Evolutionary conservation across 2,329 filamentous ascomycete genomes (phyloP).

Genomic region (Lachnellula arida): DNA sequence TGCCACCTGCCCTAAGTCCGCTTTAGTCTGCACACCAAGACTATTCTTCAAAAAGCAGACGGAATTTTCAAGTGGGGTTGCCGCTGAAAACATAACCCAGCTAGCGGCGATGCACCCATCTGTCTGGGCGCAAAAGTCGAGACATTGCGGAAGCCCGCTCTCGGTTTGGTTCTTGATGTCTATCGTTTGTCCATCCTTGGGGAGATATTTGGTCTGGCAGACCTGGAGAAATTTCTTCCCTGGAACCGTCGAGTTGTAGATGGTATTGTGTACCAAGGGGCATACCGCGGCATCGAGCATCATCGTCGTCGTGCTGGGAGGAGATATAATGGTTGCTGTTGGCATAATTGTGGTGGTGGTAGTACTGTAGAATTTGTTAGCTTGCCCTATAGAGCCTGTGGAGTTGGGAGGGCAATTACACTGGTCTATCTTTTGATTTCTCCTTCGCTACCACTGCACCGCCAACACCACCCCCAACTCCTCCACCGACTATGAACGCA

Average conservation of each 20-base stretch:
- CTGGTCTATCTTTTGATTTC: slow-evolving; percentile 8
- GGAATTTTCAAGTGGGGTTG: slow-evolving; percentile 13
- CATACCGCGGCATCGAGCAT: slow-evolving; percentile 19
- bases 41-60: slow-evolving; percentile 21
- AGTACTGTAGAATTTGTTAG: not conserved
- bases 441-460: slow-evolving; percentile 8
- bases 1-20: not conserved
- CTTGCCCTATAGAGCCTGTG: not conserved
- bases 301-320: slow-evolving; percentile 5
- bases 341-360: not conserved
- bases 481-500: slow-evolving; percentile 16
- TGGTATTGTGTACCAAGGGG: slow-evolving; percentile 14
- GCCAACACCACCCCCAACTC: slow-evolving; percentile 17
- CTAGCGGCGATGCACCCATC: slow-evolving; percentile 18
- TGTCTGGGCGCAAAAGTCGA: slow-evolving; percentile 15
- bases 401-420: not conserved
- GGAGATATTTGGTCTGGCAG: slow-evolving; percentile 12
- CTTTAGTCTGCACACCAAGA: not conserved
- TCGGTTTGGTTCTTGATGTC: slow-evolving; percentile 13
- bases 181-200: slow-evolving; percentile 12
- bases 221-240: slow-evolving; percentile 14
- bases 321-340: slow-evolving; percentile 3
- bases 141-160: slow-evolving; percentile 10
- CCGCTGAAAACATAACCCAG: slow-evolving; percentile 21
- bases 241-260: slow-evolving; percentile 12